These are phyloP conservation scores for Lactarius sp. DNA, from an alignment of 768 basidiomycete genomes.

Conservation along the genomic window DNA sequence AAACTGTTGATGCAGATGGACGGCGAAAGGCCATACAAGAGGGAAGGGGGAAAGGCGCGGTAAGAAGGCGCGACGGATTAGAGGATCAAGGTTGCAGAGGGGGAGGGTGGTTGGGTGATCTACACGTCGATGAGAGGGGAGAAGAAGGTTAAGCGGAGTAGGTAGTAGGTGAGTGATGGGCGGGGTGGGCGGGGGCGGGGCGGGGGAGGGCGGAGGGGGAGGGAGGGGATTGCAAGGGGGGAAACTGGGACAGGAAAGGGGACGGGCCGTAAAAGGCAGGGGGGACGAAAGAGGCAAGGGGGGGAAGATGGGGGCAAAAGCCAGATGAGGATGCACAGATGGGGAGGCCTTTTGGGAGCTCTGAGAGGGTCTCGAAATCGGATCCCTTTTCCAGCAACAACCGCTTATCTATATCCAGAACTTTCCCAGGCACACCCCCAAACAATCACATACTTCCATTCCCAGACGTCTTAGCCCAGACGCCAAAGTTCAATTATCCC, in stretches of 20 bases:
- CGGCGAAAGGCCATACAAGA: conserved; percentile 26
- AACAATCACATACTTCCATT: conserved; percentile 26
- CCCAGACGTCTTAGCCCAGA: conserved; percentile 25
- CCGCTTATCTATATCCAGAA: conserved; percentile 30
- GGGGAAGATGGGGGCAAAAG: conserved; percentile 24
- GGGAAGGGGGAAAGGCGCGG: not conserved
- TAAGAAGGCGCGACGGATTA: not conserved
- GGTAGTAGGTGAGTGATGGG: not conserved
- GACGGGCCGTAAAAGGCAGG: conserved; percentile 28
- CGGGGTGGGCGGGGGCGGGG: not conserved
- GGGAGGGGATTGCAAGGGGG: not conserved
- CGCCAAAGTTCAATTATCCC: conserved; percentile 25
- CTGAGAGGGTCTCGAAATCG: conserved; percentile 26
- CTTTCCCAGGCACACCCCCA: conserved; percentile 27
- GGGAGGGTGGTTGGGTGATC: no score
- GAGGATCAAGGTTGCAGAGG: not conserved
- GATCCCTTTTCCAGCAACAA: conserved; percentile 28
- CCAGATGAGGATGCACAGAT: conserved; percentile 23
- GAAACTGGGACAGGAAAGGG: conserved; percentile 5
- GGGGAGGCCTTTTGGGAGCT: conserved; percentile 25
- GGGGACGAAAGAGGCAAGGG: conserved; percentile 28
- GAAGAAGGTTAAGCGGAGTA: not conserved
- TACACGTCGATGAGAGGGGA: not conserved
- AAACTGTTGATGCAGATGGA: conserved; percentile 15
- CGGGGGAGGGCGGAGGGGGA: not conserved